Percentiles rank a stretch among this genome's conserved stretches.
These are phyloP conservation scores for Jackrogersella minutella DNA, from an alignment of 495 filamentous ascomycete species.

Conservation along the genomic window DNA sequence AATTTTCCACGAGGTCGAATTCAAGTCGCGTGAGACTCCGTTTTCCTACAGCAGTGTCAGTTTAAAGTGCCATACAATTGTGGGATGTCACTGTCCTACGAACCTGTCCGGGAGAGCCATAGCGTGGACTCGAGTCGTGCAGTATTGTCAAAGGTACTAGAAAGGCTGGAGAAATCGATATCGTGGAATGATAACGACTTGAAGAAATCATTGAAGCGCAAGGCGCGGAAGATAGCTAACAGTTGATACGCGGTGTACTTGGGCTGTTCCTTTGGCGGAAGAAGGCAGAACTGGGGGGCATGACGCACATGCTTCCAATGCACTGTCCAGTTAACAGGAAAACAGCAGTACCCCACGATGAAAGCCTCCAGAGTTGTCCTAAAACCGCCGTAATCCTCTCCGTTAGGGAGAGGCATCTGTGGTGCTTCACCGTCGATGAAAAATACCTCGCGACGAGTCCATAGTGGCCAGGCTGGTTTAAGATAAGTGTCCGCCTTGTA, in stretches of 20 bases:
- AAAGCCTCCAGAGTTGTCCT: constrained; percentile 87
- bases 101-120: constrained; percentile 45
- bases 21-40: constrained; percentile 45
- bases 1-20: constrained; percentile 47
- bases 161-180: constrained; percentile 64
- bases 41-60: constrained; percentile 35
- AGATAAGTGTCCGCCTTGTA: constrained; percentile 78
- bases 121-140: constrained; percentile 40
- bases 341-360: constrained; percentile 76
- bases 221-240: constrained; percentile 82
- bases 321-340: constrained; percentile 80
- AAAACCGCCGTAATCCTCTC: constrained; percentile 81
- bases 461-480: constrained; percentile 83
- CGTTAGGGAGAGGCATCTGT: constrained; percentile 58
- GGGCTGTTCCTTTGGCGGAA: constrained; percentile 66
- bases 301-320: constrained; percentile 76
- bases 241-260: constrained; percentile 78
- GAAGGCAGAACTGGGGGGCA: constrained; percentile 82
- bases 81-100: neutral
- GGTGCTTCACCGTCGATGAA: constrained; percentile 68
- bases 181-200: constrained; percentile 82
- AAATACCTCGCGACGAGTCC: constrained; percentile 69
- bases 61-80: neutral
- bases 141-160: constrained; percentile 44
- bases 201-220: constrained; percentile 94